Evolutionary conservation across 805 yeast genomes (phyloP).

Genomic region (Lipomyces lipofer): DNA sequence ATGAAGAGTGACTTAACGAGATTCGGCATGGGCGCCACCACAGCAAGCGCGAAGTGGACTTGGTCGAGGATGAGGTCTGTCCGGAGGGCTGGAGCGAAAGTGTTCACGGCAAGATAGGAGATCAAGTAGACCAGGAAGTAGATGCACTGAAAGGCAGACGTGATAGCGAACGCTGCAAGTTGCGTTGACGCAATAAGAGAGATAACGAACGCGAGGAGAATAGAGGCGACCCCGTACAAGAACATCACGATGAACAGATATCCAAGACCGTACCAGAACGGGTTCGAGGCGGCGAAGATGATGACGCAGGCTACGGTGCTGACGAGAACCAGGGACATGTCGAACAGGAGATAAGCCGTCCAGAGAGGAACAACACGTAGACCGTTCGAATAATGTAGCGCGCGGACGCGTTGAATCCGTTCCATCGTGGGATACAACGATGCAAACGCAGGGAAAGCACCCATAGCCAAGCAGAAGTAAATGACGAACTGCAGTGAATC

Average conservation of each 20-base stretch:
- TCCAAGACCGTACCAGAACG: constrained; percentile 37
- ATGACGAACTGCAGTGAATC: constrained; percentile 40
- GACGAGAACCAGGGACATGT: constrained; percentile 33
- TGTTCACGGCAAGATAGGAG: constrained; percentile 37
- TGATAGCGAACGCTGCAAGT: constrained; percentile 43
- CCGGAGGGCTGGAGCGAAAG: constrained; percentile 37
- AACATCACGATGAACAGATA: constrained; percentile 39
- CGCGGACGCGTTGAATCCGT: constrained; percentile 39
- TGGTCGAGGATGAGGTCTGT: constrained; percentile 33
- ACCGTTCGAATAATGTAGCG: constrained; percentile 44
- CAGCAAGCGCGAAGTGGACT: constrained; percentile 38
- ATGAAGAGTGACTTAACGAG: constrained; percentile 38
- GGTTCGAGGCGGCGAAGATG: constrained; percentile 35
- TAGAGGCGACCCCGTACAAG: constrained; percentile 39
- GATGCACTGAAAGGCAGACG: constrained; percentile 40
- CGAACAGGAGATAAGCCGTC: constrained; percentile 38
- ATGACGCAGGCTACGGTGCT: constrained; percentile 35
- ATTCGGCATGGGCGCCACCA: constrained; percentile 37
- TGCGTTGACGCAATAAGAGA: constrained; percentile 40
- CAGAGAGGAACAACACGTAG: constrained; percentile 40
- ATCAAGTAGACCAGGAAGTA: constrained; percentile 39
- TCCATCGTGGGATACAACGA: constrained; percentile 42
- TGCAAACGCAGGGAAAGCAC: constrained; percentile 42
- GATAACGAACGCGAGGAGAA: constrained; percentile 36
- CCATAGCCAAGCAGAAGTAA: constrained; percentile 41